Percentiles rank a stretch among this genome's conserved stretches.
phyloP scores from a whole-genome alignment of 2,329 filamentous ascomycete genomes.

The Fusarium sambucinum region DNA sequence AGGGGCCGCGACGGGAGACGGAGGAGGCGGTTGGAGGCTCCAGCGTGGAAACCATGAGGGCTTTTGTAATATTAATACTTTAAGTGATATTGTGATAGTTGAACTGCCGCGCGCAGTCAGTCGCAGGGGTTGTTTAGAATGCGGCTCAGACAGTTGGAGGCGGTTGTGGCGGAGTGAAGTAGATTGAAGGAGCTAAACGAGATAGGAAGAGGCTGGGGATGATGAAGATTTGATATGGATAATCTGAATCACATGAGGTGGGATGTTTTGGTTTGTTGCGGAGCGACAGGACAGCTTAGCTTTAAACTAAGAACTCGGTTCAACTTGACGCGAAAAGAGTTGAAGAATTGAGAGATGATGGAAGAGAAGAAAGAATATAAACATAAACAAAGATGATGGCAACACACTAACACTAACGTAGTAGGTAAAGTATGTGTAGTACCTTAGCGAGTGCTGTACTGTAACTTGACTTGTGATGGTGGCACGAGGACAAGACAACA shows the following conservation, averaged over 20 bases:
- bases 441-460: background rate
- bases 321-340: slow-evolving; percentile 10
- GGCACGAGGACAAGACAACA: slow-evolving; percentile 39
- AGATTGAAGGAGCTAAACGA: slow-evolving; percentile 29
- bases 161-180: slow-evolving; percentile 34
- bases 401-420: slow-evolving; percentile 1
- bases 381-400: slow-evolving; percentile 20
- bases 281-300: slow-evolving; percentile 30
- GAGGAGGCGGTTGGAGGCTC: slow-evolving; percentile 62
- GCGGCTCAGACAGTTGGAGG: slow-evolving; percentile 11
- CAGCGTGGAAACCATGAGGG: slow-evolving; percentile 73
- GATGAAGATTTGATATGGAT: slow-evolving; percentile 6
- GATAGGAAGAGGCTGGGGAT: slow-evolving; percentile 28
- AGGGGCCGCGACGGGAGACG: slow-evolving; percentile 66
- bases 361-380: slow-evolving; percentile 8
- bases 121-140: slow-evolving; percentile 13
- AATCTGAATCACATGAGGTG: slow-evolving; percentile 45
- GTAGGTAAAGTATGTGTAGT: background rate
- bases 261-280: slow-evolving; percentile 42
- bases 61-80: slow-evolving; percentile 24
- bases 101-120: slow-evolving; percentile 22
- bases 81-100: slow-evolving; percentile 4
- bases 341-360: slow-evolving; percentile 1
- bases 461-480: slow-evolving; percentile 26
- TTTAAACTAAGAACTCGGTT: background rate